Evolutionary conservation across 2,329 filamentous ascomycete species (phyloP).

Genomic region (Botrytis squamosa): DNA sequence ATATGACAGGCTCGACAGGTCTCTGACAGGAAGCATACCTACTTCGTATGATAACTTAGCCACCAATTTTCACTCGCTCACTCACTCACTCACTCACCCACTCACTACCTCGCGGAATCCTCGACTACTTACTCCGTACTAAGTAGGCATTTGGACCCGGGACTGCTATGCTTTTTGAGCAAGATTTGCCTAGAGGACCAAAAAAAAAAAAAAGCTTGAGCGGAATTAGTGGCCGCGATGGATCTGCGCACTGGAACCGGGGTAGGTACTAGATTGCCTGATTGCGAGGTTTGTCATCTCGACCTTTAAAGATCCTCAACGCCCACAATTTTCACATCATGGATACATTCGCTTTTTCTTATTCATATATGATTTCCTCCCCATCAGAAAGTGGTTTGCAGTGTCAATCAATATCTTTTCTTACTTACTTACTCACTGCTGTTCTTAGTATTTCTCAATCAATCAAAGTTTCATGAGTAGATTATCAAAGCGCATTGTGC

Average conservation of each 20-base stretch:
- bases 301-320: not conserved
- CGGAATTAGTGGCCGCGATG: constrained; percentile 9
- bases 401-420: not conserved
- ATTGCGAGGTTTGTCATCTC: constrained; percentile 13
- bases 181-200: not conserved
- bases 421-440: not conserved
- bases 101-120: too few species aligned
- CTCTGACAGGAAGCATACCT: not conserved
- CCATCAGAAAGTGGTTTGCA: not conserved
- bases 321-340: not conserved
- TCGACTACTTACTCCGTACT: not conserved
- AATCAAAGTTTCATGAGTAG: not conserved
- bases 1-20: not conserved
- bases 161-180: not conserved
- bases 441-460: not conserved
- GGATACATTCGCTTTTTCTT: not conserved
- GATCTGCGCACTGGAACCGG: not conserved
- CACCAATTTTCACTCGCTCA: not conserved
- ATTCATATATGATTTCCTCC: not conserved
- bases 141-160: not conserved
- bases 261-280: not conserved
- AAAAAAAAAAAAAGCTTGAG: not conserved
- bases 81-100: not conserved
- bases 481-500: not conserved
- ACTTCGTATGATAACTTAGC: not conserved